Evolutionary conservation across 73 alveolate species (phyloP).

Genomic region (Urostyla sp.): DNA sequence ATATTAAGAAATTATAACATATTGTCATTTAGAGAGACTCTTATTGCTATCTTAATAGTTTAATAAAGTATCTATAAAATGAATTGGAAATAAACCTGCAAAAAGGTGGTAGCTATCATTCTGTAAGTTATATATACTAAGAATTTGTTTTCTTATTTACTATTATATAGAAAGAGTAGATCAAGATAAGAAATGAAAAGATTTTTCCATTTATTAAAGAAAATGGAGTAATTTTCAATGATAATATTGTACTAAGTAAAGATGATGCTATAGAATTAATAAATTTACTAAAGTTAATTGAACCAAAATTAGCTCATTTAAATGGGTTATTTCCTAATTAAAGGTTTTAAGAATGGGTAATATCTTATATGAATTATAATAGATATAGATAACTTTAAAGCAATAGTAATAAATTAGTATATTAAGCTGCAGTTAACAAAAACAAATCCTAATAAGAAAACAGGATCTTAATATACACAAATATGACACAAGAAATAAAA

Average conservation of each 20-base stretch:
- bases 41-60: neutral
- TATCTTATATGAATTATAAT: neutral
- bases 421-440: neutral
- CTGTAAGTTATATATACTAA: too few relatives aligned
- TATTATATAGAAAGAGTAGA: constrained; percentile 17
- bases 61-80: neutral
- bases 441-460: constrained; percentile 24
- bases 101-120: too few relatives aligned
- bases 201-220: constrained; percentile 38
- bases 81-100: constrained; percentile 14
- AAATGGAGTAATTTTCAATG: neutral
- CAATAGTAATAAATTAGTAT: neutral
- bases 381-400: neutral
- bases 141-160: neutral
- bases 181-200: constrained; percentile 11
- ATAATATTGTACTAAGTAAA: neutral
- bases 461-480: constrained; percentile 48
- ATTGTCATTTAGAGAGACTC: too few relatives aligned
- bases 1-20: too few relatives aligned
- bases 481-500: constrained; percentile 29
- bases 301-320: neutral
- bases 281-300: neutral
- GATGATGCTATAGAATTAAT: neutral
- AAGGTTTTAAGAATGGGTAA: constrained; percentile 29
- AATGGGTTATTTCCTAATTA: neutral